Percentiles rank a stretch among this genome's conserved stretches.
These are phyloP conservation scores for Calonectria naviculata DNA, from an alignment of 2,329 filamentous ascomycete species.

Conservation along the genomic window DNA sequence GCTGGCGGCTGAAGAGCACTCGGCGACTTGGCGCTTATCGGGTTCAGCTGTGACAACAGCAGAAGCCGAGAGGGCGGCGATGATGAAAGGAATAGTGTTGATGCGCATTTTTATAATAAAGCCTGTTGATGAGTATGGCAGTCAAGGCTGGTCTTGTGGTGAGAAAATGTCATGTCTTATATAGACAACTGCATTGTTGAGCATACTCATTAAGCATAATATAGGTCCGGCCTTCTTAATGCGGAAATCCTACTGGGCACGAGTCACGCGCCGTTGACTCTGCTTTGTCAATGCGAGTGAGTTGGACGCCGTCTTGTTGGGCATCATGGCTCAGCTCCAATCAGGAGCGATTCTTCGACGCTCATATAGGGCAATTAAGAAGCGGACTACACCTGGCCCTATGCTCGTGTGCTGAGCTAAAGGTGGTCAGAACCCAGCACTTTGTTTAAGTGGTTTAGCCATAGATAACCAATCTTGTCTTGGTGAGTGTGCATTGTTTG, in stretches of 20 bases:
- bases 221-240: background rate
- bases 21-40: background rate
- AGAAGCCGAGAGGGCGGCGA: background rate
- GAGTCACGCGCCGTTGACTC: background rate
- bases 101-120: background rate
- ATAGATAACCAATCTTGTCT: background rate
- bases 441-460: background rate
- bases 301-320: background rate
- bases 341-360: background rate
- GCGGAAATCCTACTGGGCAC: background rate
- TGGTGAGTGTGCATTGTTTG: background rate
- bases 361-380: background rate
- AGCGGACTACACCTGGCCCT: background rate
- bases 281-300: background rate
- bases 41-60: background rate
- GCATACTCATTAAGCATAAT: background rate
- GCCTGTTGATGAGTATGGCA: background rate
- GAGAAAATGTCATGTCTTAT: background rate
- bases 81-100: background rate
- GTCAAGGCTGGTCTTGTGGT: background rate
- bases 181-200: background rate
- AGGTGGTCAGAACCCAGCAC: background rate
- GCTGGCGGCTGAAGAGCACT: background rate
- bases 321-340: background rate
- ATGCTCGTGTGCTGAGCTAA: background rate